Conservation (phyloP, 768 basidiomycete genomes). For the Collybia sp. region DNA sequence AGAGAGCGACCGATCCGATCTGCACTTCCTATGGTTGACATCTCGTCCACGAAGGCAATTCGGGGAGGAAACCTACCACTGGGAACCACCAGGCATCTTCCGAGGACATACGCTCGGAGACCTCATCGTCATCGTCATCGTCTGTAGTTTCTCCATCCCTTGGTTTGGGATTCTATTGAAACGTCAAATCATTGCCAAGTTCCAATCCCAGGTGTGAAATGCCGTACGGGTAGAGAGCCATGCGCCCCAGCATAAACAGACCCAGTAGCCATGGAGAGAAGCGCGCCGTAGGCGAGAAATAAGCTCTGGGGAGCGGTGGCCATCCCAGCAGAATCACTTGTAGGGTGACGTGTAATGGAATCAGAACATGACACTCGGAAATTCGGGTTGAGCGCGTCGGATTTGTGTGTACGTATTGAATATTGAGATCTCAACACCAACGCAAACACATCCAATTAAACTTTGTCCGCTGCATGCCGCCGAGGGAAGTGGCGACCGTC, state of each 20-base stretch:
- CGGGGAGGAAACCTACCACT: slow-evolving; percentile 41
- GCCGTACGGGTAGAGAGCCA: slow-evolving; percentile 62
- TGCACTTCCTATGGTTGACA: slow-evolving; percentile 16
- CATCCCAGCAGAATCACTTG: slow-evolving; percentile 6
- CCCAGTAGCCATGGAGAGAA: slow-evolving; percentile 57
- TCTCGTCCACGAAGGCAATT: slow-evolving; percentile 1
- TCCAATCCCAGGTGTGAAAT: slow-evolving; percentile 1
- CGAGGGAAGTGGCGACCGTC: too few relatives aligned
- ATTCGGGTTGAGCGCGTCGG: too few relatives aligned
- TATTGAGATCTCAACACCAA: too few relatives aligned
- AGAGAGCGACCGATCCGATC: slow-evolving; percentile 67
- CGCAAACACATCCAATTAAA: too few relatives aligned
- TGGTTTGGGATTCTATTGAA: slow-evolving; percentile 19
- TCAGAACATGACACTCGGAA: neutral
- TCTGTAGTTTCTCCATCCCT: slow-evolving; percentile 18
- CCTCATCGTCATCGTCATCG: slow-evolving; percentile 56
- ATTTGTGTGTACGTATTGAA: too few relatives aligned
- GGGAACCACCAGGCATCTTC: slow-evolving; percentile 75
- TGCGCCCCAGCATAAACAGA: slow-evolving; percentile 70
- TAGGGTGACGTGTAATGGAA: neutral
- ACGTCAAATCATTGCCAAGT: slow-evolving; percentile 2
- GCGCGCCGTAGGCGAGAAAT: slow-evolving; percentile 63
- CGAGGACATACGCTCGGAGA: slow-evolving; percentile 56
- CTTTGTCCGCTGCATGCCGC: too few relatives aligned
- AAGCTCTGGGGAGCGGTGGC: slow-evolving; percentile 46